A percentile compares a stretch with the other conserved stretches of the same genome.
phyloP scores from a whole-genome alignment of 75 land plant genomes.

The Sequoia sempervirens region DNA sequence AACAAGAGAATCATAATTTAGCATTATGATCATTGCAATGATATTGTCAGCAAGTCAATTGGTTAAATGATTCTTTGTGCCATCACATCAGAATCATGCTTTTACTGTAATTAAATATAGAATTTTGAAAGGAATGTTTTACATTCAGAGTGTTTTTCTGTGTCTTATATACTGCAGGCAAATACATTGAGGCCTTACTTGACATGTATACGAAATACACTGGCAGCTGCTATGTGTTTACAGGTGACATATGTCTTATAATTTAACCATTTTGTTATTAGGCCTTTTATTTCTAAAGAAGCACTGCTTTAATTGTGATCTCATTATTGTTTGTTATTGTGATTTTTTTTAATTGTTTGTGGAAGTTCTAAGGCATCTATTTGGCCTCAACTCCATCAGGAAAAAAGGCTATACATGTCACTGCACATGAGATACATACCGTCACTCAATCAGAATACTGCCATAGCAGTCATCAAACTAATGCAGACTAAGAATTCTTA shows the following conservation, averaged over 20 bases:
- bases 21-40: not conserved
- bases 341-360: not conserved
- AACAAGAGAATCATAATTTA: not conserved
- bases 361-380: not conserved
- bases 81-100: not conserved
- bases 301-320: not conserved
- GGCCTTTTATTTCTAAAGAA: not conserved
- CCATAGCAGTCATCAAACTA: not conserved
- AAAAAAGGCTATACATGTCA: not conserved
- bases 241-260: constrained; percentile 42
- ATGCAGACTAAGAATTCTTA: not conserved
- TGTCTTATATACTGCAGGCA: constrained; percentile 36
- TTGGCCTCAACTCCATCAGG: not conserved
- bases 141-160: not conserved
- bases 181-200: constrained; percentile 65
- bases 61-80: not conserved
- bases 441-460: not conserved
- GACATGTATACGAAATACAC: constrained; percentile 80
- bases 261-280: not conserved
- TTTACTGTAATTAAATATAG: not conserved
- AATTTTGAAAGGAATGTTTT: not conserved
- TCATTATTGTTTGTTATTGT: not conserved
- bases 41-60: not conserved
- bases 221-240: constrained; percentile 83
- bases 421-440: not conserved